Evolutionary conservation across 73 alveolate genomes (phyloP).

Genomic region (Tetrahymena elliotti): DNA sequence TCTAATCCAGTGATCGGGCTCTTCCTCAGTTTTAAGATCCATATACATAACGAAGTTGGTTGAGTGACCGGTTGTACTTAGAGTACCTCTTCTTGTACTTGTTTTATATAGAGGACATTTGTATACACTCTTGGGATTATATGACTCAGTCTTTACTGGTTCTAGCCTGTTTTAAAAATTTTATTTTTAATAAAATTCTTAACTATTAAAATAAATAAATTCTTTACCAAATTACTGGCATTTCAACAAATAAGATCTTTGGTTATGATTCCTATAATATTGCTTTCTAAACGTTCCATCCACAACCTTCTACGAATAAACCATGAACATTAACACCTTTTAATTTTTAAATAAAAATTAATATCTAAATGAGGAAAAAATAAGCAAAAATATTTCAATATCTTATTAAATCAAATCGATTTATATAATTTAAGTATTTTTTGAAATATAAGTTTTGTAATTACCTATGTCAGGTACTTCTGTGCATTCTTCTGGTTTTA

Average conservation of each 20-base stretch:
- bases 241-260: slow-evolving; percentile 82
- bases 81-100: slow-evolving; percentile 95
- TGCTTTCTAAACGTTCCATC: slow-evolving; percentile 86
- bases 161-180: slow-evolving; percentile 25
- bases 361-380: too few relatives aligned
- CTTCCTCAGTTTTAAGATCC: slow-evolving; percentile 48
- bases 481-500: slow-evolving; percentile 54
- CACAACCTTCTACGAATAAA: slow-evolving; percentile 96
- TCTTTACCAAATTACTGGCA: slow-evolving; percentile 97
- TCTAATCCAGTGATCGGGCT: slow-evolving; percentile 68
- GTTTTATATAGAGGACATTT: slow-evolving; percentile 96
- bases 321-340: slow-evolving; percentile 95
- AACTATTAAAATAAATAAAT: not conserved
- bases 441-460: too few relatives aligned
- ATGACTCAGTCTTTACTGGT: slow-evolving; percentile 20
- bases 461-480: slow-evolving; percentile 86
- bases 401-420: not conserved
- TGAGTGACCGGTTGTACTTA: slow-evolving; percentile 97
- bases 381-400: not conserved
- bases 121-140: slow-evolving; percentile 11
- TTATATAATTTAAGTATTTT: not conserved
- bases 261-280: slow-evolving; percentile 81
- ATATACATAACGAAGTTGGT: slow-evolving; percentile 89
- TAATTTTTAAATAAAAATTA: too few relatives aligned
- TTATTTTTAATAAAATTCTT: not conserved